Evolutionary conservation across 345 rosid species (phyloP), one percentile per base, ranked within the genome.

Genomic region (Barbarea vulgaris): DNA sequence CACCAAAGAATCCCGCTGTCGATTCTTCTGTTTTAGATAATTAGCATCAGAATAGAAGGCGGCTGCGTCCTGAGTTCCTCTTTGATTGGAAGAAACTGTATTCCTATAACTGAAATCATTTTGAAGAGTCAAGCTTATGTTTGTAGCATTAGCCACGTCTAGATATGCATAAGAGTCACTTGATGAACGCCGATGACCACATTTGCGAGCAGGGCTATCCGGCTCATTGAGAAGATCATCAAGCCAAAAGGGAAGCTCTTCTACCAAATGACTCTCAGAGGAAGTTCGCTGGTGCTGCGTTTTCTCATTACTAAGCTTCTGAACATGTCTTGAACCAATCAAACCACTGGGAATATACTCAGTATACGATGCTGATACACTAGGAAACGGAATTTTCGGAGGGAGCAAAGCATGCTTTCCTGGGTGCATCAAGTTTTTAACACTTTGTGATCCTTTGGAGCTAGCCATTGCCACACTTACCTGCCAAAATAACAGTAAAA

Each of bases 151-250:
- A 76, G 86, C 82, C 73, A 69, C 76, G 76, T 89, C 98, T 70
- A 87, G 21, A 60, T 96, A 96, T 0, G 99, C 93, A 76, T 87
- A 93, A 39, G 99, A 90, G 82, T 96, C 99, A 74, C 99, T 96
- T 6, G 99, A 96, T 36, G 98, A 96, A 33, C 99, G 97, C 58
- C 99, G 80, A 83, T 96, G 99, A 80, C 93, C 91, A 36, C 91
- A 96, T 86, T 76, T 86, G 18, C 87, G 88, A 18, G 86, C 96
- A 58, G 98, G 98, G 47, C 91, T 96, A 66, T 96, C 98, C 0
- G 98, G 99, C 80, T 96, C 99, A 28, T 93, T 88, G 68, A 96
- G 97, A 61, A 93, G 93, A 85, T 96, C 99, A 85, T 96, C 99
- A 64, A 93, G 94, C 99, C 99, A 96, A 67, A 91, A 96, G 67